Evolutionary conservation across 306 rosid genomes (phyloP).

Genomic region (Acacia melanoxylon): DNA sequence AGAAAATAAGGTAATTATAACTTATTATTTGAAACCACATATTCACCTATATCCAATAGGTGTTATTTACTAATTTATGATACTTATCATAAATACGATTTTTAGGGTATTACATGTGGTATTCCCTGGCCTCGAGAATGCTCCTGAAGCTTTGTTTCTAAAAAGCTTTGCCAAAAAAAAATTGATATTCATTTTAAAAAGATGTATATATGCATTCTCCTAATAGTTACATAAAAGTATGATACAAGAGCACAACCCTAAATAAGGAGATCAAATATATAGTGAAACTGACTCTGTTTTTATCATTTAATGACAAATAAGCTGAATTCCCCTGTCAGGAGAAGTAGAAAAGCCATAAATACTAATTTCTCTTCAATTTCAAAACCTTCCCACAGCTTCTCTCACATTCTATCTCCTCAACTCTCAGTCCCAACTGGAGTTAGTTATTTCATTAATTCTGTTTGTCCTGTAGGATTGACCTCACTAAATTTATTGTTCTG

Average conservation of each 20-base stretch:
- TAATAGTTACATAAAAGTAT: background rate
- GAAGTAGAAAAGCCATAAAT: background rate
- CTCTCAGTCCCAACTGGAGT: background rate
- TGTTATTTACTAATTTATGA: too few species aligned
- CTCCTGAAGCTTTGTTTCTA: conserved; percentile 61
- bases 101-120: too few species aligned
- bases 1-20: too few species aligned
- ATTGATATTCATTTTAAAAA: conserved; percentile 5
- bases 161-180: conserved; percentile 53
- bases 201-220: background rate
- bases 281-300: background rate
- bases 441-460: background rate
- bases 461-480: background rate
- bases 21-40: too few species aligned
- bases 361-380: background rate
- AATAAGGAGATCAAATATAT: background rate
- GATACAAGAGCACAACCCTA: background rate
- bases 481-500: background rate
- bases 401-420: background rate
- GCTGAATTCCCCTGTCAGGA: background rate
- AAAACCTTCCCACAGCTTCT: background rate
- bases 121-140: conserved; percentile 44
- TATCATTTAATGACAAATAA: background rate
- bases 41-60: too few species aligned
- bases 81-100: too few species aligned